A percentile compares a stretch with the other conserved stretches of the same genome.
phyloP scores from a whole-genome alignment of 225 moss, liverwort and hornwort genomes.

The Pseudisothecium myosuroides region DNA sequence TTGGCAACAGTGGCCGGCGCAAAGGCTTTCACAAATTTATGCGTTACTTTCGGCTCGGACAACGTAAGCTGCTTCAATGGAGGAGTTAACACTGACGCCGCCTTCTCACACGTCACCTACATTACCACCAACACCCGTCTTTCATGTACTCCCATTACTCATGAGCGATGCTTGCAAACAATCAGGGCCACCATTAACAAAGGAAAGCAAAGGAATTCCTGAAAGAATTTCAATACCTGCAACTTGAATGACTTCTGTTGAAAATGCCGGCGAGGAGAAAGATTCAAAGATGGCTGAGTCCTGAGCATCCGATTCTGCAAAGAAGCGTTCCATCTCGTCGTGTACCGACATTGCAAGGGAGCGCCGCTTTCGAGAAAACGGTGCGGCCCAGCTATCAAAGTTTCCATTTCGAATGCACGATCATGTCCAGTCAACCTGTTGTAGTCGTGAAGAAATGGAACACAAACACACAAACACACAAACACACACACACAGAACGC shows the following conservation, averaged over 20 bases:
- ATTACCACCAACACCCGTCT: not conserved
- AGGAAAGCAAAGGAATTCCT: not conserved
- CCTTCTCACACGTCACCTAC: constrained; percentile 47
- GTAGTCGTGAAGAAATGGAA: not conserved
- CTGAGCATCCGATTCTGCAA: not conserved
- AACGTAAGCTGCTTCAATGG: constrained; percentile 72
- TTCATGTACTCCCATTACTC: not conserved
- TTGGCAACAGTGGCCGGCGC: constrained; percentile 97
- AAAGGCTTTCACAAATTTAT: constrained; percentile 61
- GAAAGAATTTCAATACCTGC: not conserved
- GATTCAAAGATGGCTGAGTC: not conserved
- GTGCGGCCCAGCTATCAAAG: not conserved
- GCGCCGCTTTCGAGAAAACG: not conserved
- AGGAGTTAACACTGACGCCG: constrained; percentile 38
- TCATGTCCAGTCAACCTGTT: not conserved
- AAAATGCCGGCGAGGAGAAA: not conserved
- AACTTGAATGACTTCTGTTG: not conserved
- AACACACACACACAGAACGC: not conserved
- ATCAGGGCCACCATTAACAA: not conserved
- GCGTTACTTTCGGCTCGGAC: constrained; percentile 51
- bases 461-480: too few relatives aligned
- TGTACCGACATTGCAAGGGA: not conserved
- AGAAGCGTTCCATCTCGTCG: not conserved
- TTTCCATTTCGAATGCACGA: constrained; percentile 1
- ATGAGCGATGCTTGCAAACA: not conserved